Base-by-base conservation (phyloP, 2,329 filamentous ascomycete genomes). In the Colletotrichum spinosum region DNA sequence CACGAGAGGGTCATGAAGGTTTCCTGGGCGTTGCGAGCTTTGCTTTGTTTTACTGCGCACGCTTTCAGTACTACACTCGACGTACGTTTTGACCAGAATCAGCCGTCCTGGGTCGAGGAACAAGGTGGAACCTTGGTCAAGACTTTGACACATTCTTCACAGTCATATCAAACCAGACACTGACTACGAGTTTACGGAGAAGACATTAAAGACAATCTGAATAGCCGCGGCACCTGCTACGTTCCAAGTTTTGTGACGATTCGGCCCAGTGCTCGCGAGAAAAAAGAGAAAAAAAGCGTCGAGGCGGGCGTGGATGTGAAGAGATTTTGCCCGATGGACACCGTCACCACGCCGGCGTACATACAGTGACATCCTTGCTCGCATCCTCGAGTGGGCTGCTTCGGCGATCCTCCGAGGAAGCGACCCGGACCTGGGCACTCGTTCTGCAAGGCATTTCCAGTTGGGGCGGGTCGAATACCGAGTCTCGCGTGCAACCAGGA, bases 401-500 rank as follows among this genome's bases (percentile, higher is more conserved):
- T 65, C 62, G 62, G 58, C 15, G 45, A 62, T 56, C 52, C 25
- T 57, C 62, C 62, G 62, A 62, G 42, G 48, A 15, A 25, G 25
- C 25, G 25, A 25, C 25, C 25, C 25, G 25, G 25, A 25, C 25
- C 25, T 25, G 25, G 25, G 25, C 25, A 25, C 25, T 4, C 25
- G 25, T 25, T 25, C 38, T 37, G 55, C 38, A 38, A 33, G 35
- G 39, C 33, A 11, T 11, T 46, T 17, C 11, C 13, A 33, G 56
- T 15, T 45, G 56, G 56, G 56, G 58, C 62, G 62, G 62, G 53
- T 62, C 58, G 58, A 56, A 56, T 50, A 41, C 58, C 62, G 62
- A 56, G 56, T 52, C 46, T 56, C 58, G 58, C 39, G 55, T 61
- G 50, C 45, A 55, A 15, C 12, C 25, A 25, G 42, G 42, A 44